Conservation (phyloP, 2,329 filamentous ascomycete genomes). For the Podosphaera xanthii region DNA sequence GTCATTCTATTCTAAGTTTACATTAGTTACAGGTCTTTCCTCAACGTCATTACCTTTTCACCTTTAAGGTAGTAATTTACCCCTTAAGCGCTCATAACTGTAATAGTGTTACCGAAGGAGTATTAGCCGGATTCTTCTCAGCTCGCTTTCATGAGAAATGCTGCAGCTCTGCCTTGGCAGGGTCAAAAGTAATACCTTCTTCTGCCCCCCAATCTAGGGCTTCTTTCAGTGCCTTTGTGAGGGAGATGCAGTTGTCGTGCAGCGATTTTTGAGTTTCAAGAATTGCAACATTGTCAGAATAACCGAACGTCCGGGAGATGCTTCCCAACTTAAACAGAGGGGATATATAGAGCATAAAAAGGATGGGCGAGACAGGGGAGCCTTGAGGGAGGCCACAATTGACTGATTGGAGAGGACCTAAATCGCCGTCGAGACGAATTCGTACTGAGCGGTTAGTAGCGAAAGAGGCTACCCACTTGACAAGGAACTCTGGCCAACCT, state of each 20-base stretch:
- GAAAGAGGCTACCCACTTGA: neutral
- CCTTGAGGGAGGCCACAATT: neutral
- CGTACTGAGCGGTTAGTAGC: neutral
- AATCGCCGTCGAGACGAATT: neutral
- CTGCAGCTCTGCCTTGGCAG: neutral
- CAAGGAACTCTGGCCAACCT: neutral
- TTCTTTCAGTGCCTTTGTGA: neutral
- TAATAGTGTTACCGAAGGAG: neutral
- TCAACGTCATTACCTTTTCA: neutral
- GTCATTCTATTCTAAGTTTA: no score
- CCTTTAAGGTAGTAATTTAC: neutral
- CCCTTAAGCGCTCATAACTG: neutral
- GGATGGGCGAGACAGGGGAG: neutral
- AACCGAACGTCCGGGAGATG: neutral
- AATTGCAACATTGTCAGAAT: neutral
- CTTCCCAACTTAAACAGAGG: neutral
- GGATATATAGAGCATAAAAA: neutral
- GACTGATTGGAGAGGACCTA: neutral
- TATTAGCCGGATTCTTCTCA: neutral
- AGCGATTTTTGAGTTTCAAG: neutral
- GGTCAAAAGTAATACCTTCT: neutral
- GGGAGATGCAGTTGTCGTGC: neutral
- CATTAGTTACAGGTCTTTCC: neutral
- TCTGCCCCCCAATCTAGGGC: neutral
- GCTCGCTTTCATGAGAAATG: neutral